These are phyloP conservation scores for Exophiala sideris DNA, from an alignment of 2,329 filamentous ascomycete species.

Conservation along the genomic window DNA sequence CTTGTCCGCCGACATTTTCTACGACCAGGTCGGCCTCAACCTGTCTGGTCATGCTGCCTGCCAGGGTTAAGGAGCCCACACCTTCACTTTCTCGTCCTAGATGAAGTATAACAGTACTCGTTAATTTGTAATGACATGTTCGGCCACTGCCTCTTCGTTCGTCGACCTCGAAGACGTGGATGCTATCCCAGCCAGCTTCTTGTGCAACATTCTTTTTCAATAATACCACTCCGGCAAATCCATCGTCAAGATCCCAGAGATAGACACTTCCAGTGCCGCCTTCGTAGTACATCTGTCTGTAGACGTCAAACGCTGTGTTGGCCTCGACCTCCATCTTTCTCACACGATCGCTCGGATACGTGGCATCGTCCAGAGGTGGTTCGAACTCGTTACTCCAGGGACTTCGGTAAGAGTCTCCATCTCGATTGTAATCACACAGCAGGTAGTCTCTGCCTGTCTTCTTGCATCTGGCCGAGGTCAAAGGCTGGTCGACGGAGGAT, in stretches of 20 bases:
- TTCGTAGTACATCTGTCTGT: conserved; percentile 88
- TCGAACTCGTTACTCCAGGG: conserved; percentile 99
- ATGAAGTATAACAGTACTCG: conserved; percentile 90
- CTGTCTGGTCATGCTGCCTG: conserved; percentile 97
- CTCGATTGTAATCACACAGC: conserved; percentile 98
- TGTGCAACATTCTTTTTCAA: conserved; percentile 75
- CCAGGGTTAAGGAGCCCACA: conserved; percentile 84
- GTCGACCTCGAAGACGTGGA: conserved; percentile 96
- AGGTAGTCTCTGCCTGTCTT: conserved; percentile 93
- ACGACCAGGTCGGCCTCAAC: conserved; percentile 88
- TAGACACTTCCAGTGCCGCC: conserved; percentile 89
- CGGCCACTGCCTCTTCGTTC: conserved; percentile 67
- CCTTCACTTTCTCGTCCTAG: conserved; percentile 57
- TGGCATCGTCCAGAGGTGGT: conserved; percentile 81
- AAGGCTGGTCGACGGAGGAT: conserved; percentile 93
- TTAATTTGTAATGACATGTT: conserved; percentile 94
- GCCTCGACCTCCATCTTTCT: conserved; percentile 90
- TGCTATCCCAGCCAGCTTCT: conserved; percentile 86
- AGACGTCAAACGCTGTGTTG: conserved; percentile 95
- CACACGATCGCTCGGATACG: conserved; percentile 84
- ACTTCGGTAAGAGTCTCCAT: conserved; percentile 94
- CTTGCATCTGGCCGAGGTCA: conserved; percentile 79
- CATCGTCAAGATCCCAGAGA: conserved; percentile 97
- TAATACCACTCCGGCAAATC: conserved; percentile 92
- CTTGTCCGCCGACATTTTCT: conserved; percentile 44